Percentiles rank a stretch among this genome's conserved stretches.
Conservation (phyloP, 78 protist genomes). For the Bodo saltans region DNA sequence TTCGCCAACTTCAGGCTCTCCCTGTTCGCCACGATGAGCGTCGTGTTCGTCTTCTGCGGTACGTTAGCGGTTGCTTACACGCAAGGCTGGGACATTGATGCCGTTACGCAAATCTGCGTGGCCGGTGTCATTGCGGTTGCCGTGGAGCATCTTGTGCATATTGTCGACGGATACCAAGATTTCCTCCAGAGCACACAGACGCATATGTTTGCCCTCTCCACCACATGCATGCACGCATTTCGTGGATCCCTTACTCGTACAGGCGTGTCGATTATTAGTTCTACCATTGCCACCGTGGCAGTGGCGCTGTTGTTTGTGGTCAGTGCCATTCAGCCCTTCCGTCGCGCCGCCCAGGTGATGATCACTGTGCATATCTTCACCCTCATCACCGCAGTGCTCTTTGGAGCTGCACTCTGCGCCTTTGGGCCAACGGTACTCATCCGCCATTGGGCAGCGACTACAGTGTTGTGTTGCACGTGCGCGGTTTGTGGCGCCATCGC, state of each 20-base stretch:
- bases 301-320: not conserved
- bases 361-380: too few relatives aligned
- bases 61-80: not conserved
- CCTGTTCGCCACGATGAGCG: not conserved
- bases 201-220: not conserved
- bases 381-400: not conserved
- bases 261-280: not conserved
- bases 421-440: not conserved
- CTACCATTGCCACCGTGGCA: not conserved
- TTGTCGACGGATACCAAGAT: constrained; percentile 7
- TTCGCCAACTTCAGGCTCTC: not conserved
- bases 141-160: not conserved
- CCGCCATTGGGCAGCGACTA: too few relatives aligned
- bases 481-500: too few relatives aligned
- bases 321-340: not conserved
- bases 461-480: not conserved
- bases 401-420: not conserved
- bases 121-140: not conserved
- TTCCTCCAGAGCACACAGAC: constrained; percentile 21
- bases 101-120: not conserved
- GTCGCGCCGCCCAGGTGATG: not conserved
- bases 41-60: not conserved
- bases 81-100: not conserved
- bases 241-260: constrained; percentile 2
- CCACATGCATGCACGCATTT: not conserved